Percentiles rank a stretch among this genome's conserved stretches.
Conservation (phyloP, 257 asterid species). For the Cruciata laevipes region DNA sequence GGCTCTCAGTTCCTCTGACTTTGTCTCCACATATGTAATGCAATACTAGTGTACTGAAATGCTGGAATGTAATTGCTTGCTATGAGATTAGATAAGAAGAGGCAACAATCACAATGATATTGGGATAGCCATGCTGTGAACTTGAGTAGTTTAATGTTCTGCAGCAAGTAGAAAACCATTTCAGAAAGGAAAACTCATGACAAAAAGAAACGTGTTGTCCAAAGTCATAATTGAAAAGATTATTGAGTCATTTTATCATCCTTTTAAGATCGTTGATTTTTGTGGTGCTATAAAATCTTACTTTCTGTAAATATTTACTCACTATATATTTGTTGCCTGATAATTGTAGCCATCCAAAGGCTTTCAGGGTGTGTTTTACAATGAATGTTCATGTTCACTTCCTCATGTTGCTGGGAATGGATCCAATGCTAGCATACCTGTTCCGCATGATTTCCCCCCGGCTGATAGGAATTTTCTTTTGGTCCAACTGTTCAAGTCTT, state of each 20-base stretch:
- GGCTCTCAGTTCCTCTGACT: background rate
- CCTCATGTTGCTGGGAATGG: slow-evolving; percentile 26
- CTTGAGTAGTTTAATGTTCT: background rate
- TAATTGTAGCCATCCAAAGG: slow-evolving; percentile 32
- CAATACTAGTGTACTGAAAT: background rate
- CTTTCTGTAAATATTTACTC: slow-evolving; percentile 7
- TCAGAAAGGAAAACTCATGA: background rate
- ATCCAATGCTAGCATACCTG: slow-evolving; percentile 16
- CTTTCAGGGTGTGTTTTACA: slow-evolving; percentile 18
- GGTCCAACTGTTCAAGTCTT: slow-evolving; percentile 47
- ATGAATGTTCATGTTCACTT: slow-evolving; percentile 20
- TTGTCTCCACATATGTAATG: background rate
- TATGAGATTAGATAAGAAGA: background rate
- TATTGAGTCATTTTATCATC: background rate
- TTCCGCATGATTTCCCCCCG: slow-evolving; percentile 26
- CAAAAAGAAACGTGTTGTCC: background rate
- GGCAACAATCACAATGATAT: background rate
- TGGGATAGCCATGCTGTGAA: background rate
- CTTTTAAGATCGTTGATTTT: too few relatives aligned
- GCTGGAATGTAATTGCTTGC: background rate
- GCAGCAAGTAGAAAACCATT: background rate
- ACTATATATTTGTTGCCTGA: slow-evolving; percentile 10
- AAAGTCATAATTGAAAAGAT: background rate
- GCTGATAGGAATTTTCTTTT: slow-evolving; percentile 49
- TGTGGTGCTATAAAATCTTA: background rate